A percentile compares a stretch with the other conserved stretches of the same genome.
phyloP scores from a whole-genome alignment of 1,139 yeast species.

The Pichia norvegensis region DNA sequence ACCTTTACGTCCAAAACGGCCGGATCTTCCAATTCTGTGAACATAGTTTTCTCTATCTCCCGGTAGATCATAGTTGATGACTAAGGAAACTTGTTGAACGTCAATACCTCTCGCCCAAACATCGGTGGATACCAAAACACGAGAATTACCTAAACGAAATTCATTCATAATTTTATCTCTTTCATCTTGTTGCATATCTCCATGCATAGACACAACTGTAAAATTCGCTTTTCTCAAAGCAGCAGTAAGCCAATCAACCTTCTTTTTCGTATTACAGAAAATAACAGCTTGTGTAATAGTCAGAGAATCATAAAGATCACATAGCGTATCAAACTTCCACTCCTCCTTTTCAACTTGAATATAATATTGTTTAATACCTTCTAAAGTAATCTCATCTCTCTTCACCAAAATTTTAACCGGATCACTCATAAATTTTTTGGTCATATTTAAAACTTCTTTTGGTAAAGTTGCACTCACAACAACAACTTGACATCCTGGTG shows the following conservation, averaged over 20 bases:
- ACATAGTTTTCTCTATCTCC: conserved; percentile 79
- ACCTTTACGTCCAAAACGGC: conserved; percentile 94
- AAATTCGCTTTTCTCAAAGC: conserved; percentile 74
- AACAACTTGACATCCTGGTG: conserved; percentile 81
- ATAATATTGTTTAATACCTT: conserved; percentile 83
- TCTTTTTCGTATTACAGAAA: conserved; percentile 85
- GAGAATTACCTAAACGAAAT: conserved; percentile 64
- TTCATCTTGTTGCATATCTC: conserved; percentile 93
- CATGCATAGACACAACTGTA: conserved; percentile 91
- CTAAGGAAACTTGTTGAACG: conserved; percentile 94
- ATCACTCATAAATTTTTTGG: conserved; percentile 79
- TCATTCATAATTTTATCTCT: conserved; percentile 86
- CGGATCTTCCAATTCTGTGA: conserved; percentile 97
- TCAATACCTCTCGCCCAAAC: conserved; percentile 98
- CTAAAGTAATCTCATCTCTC: conserved; percentile 79
- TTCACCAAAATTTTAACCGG: conserved; percentile 88
- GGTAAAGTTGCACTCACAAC: conserved; percentile 93
- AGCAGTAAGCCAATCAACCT: conserved; percentile 86
- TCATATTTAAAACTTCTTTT: conserved; percentile 75
- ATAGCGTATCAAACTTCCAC: conserved; percentile 91
- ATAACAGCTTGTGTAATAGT: conserved; percentile 95
- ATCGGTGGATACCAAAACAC: conserved; percentile 90
- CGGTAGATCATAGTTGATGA: conserved; percentile 88
- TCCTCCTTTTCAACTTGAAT: conserved; percentile 86
- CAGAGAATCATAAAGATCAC: conserved; percentile 89